Percentiles rank a stretch among this genome's conserved stretches.
phyloP scores from a whole-genome alignment of 108 stramenopile species.

The Nannochloropsis salina region DNA sequence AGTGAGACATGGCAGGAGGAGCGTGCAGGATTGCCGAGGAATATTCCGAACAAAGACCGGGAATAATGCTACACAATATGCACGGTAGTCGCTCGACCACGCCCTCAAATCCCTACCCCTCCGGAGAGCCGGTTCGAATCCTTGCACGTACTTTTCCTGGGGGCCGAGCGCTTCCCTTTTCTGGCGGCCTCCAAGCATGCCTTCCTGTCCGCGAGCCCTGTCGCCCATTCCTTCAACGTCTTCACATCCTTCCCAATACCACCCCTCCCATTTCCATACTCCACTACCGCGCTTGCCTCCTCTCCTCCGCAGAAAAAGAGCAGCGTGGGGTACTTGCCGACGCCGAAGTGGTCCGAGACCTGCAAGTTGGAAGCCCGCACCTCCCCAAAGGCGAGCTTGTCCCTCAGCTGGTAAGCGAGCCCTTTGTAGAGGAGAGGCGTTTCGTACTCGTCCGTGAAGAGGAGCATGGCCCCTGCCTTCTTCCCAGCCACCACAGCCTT shows the following conservation, averaged over 20 bases:
- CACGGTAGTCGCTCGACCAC: background rate
- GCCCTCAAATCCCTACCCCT: background rate
- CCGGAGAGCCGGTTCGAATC: background rate
- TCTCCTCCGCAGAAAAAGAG: conserved; percentile 44
- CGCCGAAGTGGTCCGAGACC: conserved; percentile 32
- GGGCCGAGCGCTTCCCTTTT: conserved; percentile 20
- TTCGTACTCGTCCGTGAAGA: conserved; percentile 50
- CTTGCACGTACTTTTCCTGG: conserved; percentile 20
- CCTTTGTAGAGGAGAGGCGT: conserved; percentile 41
- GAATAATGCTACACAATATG: background rate
- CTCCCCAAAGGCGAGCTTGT: conserved; percentile 45
- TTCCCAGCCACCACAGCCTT: background rate
- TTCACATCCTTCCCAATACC: conserved; percentile 18
- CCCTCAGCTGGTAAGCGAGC: conserved; percentile 31
- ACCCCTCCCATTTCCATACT: background rate
- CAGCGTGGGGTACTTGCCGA: conserved; percentile 39
- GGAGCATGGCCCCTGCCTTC: conserved; percentile 19
- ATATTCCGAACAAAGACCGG: background rate
- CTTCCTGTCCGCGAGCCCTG: conserved; percentile 23
- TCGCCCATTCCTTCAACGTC: conserved; percentile 29
- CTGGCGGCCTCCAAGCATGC: conserved; percentile 25
- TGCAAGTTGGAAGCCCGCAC: conserved; percentile 43
- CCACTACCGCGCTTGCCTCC: conserved; percentile 14
- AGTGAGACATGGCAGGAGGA: background rate
- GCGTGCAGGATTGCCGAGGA: background rate